phyloP scores from a whole-genome alignment of 441 rosid genomes.

The Gossypium trilobum region DNA sequence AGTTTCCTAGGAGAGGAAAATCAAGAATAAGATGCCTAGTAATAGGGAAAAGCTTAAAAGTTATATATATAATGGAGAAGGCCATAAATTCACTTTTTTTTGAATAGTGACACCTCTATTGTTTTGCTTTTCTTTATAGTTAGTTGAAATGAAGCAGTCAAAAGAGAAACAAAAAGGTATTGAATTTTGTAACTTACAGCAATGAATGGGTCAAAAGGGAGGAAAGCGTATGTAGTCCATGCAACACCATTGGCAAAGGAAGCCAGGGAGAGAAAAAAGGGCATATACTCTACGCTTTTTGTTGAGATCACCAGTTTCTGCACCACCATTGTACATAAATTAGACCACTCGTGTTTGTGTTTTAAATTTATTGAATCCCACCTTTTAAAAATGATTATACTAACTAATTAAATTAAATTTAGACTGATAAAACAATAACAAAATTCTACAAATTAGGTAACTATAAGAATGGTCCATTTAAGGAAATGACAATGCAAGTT shows the following conservation, averaged over 20 bases:
- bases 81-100: not conserved
- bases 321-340: not conserved
- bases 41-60: not conserved
- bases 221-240: constrained; percentile 71
- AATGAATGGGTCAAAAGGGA: constrained; percentile 61
- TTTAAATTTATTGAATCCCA: not conserved
- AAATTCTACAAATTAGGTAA: not conserved
- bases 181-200: constrained; percentile 28
- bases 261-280: constrained; percentile 62
- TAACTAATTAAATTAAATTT: not conserved
- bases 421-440: not conserved
- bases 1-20: not conserved
- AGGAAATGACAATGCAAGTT: not conserved
- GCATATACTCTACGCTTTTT: constrained; percentile 91
- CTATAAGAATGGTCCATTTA: not conserved
- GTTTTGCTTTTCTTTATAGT: too few relatives aligned
- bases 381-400: not conserved
- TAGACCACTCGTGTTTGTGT: not conserved
- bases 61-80: not conserved
- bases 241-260: constrained; percentile 55
- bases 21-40: not conserved
- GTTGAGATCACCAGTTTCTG: constrained; percentile 74
- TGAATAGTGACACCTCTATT: not conserved
- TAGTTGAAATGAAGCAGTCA: not conserved
- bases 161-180: not conserved